phyloP scores from a whole-genome alignment of 2,329 filamentous ascomycete genomes.

The Penicillium sumatraense region DNA sequence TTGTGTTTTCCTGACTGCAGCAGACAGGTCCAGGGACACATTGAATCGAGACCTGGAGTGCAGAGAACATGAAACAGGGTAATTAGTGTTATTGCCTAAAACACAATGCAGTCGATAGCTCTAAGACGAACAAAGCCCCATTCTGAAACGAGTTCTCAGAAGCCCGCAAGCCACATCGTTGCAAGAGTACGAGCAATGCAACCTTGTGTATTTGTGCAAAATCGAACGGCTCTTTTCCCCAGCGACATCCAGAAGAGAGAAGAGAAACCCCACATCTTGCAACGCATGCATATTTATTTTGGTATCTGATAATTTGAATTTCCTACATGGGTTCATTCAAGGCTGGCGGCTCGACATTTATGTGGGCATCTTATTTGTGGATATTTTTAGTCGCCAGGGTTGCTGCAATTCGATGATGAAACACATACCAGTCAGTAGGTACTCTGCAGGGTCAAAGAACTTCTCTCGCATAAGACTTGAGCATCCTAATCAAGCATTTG shows the following conservation, averaged over 20 bases:
- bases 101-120: not conserved
- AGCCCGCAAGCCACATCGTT: not conserved
- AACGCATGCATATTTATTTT: too few species aligned
- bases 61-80: not conserved
- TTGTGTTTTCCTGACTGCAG: not conserved
- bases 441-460: not conserved
- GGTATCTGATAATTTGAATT: not conserved
- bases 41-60: not conserved
- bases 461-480: not conserved
- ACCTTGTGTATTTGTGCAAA: not conserved
- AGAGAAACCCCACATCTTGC: not conserved
- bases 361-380: not conserved
- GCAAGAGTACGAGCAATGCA: constrained; percentile 1
- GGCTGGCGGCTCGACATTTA: not conserved
- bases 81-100: not conserved
- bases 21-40: not conserved
- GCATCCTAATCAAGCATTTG: not conserved
- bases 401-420: not conserved
- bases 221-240: not conserved
- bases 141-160: constrained; percentile 2
- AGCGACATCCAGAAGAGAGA: not conserved
- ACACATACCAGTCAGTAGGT: not conserved
- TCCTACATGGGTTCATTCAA: not conserved
- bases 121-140: not conserved
- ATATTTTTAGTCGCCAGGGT: constrained; percentile 15